Evolutionary conservation across 208 protist genomes (phyloP), one percentile per base, ranked within the genome.

Genomic region (Tritrichomonas foetus): DNA sequence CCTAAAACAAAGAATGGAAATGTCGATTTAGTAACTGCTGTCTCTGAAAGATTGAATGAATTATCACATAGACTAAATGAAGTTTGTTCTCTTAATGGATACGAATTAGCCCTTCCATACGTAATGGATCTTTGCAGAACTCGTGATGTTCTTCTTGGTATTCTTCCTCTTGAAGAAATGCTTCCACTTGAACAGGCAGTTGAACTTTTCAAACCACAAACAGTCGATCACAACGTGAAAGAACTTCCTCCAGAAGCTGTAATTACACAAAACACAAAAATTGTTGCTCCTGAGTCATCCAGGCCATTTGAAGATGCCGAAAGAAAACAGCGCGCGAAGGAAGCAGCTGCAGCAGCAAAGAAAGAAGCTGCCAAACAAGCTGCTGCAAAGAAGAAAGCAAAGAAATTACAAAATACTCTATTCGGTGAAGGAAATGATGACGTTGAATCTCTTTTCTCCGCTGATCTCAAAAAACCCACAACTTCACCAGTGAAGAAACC

Each of bases 81-180:
- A 82, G 33, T 82, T 25, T 82, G 74, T 53, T 53, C 14, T 47
- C 13, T 53, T 25, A 53, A 53, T 16, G 39, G 41, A n/a, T 82
- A 82, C 30, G 74, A 82, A 50, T 13, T 39, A 82, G 74, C 74
- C 9, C n/a, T 82, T 8, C 74, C 74, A 13, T 82, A 53, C 20
- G 74, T 82, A n/a, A 82, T 82, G 74, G 74, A 82, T 53, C 36
- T 82, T 27, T 39, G 74, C 2, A 49, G 74, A n/a, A 82, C 74
- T 14, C 49, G 74, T 53, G 74, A 82, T 82, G 41, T 82, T 13
- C 20, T 82, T 3, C 20, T 82, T 5, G 74, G 74, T n/a, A 82
- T 82, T 47, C 30, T 82, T 9, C 74, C 74, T 50, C 16, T 82
- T 41, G 74, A 82, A 13, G 74, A 82, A 53, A 82, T 82, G 74